Conservation (phyloP, 2,329 filamentous ascomycete species). For the Ophiosphaerella korrae region DNA sequence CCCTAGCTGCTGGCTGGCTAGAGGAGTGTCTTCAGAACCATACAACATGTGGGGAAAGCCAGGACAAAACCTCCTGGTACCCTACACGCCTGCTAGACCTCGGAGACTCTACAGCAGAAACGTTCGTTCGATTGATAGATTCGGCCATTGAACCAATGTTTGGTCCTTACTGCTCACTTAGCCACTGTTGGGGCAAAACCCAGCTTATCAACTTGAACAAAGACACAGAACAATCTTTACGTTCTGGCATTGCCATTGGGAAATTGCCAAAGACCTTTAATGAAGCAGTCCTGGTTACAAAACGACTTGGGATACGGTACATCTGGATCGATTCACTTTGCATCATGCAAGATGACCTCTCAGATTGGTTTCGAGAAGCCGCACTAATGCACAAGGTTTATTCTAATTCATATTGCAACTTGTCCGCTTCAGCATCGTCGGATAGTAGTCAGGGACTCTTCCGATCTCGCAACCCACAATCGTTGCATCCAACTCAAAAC, state of each 20-base stretch:
- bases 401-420: slow-evolving; percentile 9
- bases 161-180: background rate
- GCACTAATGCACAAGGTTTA: slow-evolving; percentile 12
- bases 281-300: slow-evolving; percentile 20
- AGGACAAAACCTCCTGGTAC: background rate
- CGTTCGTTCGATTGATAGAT: background rate
- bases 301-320: slow-evolving; percentile 15
- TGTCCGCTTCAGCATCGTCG: slow-evolving; percentile 6
- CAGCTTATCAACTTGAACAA: background rate
- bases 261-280: slow-evolving; percentile 17
- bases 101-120: background rate
- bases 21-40: background rate
- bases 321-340: slow-evolving; percentile 7
- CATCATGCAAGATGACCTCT: slow-evolving; percentile 14
- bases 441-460: slow-evolving; percentile 11
- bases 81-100: background rate
- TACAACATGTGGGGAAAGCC: background rate
- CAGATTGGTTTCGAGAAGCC: slow-evolving; percentile 7
- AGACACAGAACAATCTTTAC: no score
- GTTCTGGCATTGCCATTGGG: no score
- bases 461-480: background rate
- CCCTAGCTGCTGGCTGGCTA: background rate
- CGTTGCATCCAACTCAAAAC: no score
- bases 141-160: background rate
- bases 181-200: background rate